These are phyloP conservation scores for Selaginella tamariscina DNA, from an alignment of 75 land plant genomes.

Conservation along the genomic window DNA sequence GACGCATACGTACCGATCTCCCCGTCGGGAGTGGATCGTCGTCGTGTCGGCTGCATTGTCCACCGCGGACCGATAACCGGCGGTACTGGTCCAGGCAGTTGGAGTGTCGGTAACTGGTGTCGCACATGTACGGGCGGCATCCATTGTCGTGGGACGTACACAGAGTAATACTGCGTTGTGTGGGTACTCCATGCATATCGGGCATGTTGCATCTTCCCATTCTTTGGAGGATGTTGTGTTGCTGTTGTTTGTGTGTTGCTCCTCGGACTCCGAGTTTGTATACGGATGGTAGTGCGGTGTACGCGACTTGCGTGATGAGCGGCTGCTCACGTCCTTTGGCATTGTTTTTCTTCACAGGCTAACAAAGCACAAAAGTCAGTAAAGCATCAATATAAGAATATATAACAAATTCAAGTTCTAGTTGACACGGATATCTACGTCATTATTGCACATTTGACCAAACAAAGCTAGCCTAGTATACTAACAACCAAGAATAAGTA, in stretches of 20 bases:
- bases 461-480: too few relatives aligned
- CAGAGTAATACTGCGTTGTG: constrained; percentile 76
- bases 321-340: constrained; percentile 14
- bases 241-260: too few relatives aligned
- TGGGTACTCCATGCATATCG: constrained; percentile 77
- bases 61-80: neutral
- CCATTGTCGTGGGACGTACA: constrained; percentile 66
- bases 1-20: neutral
- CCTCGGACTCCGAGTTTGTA: neutral
- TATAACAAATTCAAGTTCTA: too few relatives aligned
- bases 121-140: constrained; percentile 63
- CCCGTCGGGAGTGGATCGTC: neutral
- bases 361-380: too few relatives aligned
- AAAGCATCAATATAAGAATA: too few relatives aligned
- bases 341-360: neutral
- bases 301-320: constrained; percentile 1
- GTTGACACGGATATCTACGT: too few relatives aligned
- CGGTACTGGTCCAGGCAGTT: constrained; percentile 63
- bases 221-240: constrained; percentile 12
- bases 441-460: too few relatives aligned
- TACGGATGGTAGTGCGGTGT: constrained; percentile 5
- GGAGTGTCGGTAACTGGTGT: constrained; percentile 77
- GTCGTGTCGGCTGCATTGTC: neutral
- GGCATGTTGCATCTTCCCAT: constrained; percentile 58
- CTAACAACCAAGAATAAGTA: too few relatives aligned